Evolutionary conservation across 2,329 filamentous ascomycete species (phyloP), one percentile per base, ranked within the genome.

Genomic region (Apiospora sp.): DNA sequence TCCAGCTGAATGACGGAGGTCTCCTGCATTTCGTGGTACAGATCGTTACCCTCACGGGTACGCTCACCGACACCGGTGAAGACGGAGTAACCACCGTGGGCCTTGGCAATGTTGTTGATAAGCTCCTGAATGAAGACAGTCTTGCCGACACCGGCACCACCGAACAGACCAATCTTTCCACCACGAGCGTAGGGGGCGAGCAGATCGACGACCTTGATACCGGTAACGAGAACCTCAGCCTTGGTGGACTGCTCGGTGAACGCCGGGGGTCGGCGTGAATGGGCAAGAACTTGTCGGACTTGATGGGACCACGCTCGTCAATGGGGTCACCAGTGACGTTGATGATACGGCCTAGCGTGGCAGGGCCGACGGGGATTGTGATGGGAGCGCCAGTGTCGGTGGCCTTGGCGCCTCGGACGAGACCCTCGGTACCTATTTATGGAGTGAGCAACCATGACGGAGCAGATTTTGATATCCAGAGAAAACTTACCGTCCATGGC

Each of bases 1-100:
- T 99, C 96, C 79, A 99, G 94, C 87, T 99, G 92, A 87, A 99
- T 99, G 91, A 99, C 96, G 84, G 94, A 94, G 80, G 96, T 99
- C 90, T 99, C 96, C 91, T 98, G 96, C 96, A 99, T 99, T 92
- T 99, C 96, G 89, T 99, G 96, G 93, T 99, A 99, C 91, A 99
- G 87, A 92, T 99, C 96, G 92, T 99, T 99, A 92, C 96, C 96
- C 92, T 99, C 96, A 94, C 96, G 96, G 85, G 96, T 99, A 91
- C 96, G 96, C 93, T 99, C 96, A 86, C 96, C 96, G 88, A 99
- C 96, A 96, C 96, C 96, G 84, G 95, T 98, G 93, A 99, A 99
- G 85, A 99, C 96, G 79, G 96, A 99, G 94, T 97, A 99, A 97
- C 96, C 96, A 97, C 96, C 96, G 90, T 99, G 96, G 81, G 96